These are phyloP conservation scores for Amaranthus palmeri DNA, from an alignment of 148 eudicot species.

Conservation along the genomic window DNA sequence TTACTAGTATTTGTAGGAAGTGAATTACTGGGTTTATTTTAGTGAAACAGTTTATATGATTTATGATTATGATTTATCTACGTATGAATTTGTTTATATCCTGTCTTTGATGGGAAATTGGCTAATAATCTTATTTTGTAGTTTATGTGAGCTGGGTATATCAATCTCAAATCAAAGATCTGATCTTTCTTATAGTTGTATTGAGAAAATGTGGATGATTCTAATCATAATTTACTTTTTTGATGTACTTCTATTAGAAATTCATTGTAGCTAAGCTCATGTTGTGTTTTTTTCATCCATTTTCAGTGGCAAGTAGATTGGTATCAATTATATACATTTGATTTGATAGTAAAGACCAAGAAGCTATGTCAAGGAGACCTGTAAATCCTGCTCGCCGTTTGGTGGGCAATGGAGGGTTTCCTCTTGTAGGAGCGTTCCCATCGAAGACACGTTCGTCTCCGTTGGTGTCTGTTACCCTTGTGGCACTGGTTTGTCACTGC, in stretches of 20 bases:
- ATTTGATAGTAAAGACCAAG: neutral
- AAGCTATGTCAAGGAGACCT: constrained; percentile 86
- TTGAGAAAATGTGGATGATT: neutral
- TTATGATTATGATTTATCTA: neutral
- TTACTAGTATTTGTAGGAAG: neutral
- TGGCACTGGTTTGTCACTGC: constrained; percentile 23
- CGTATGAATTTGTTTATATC: neutral
- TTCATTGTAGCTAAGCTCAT: constrained; percentile 14
- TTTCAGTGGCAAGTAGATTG: constrained; percentile 3
- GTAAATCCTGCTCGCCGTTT: constrained; percentile 61
- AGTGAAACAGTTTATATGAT: neutral
- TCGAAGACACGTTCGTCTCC: constrained; percentile 82
- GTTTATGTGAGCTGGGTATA: neutral
- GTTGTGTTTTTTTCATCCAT: constrained; percentile 7
- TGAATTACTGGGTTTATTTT: neutral
- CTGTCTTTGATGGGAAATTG: neutral
- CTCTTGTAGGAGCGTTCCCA: constrained; percentile 67
- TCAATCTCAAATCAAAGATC: neutral
- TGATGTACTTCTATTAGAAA: neutral
- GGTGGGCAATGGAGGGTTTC: constrained; percentile 60
- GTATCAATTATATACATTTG: neutral
- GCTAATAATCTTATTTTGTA: neutral
- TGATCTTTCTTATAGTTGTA: neutral
- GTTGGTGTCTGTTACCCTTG: constrained; percentile 47
- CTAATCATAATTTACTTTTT: neutral